Evolutionary conservation across 768 basidiomycete species (phyloP).

Genomic region (Gloeostereum incarnatum): DNA sequence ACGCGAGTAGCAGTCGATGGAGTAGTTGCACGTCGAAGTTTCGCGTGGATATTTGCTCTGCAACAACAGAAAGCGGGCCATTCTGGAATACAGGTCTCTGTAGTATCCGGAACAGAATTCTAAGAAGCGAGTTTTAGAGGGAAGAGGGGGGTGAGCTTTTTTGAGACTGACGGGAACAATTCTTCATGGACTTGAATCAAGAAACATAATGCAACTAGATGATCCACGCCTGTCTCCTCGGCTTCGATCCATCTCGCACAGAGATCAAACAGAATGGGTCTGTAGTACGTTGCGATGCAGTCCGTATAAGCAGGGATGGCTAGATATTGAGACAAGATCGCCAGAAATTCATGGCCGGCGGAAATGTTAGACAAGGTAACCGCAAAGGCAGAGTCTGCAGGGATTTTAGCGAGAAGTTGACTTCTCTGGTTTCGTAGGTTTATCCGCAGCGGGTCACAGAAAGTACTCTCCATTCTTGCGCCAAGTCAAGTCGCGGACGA

Average conservation of each 20-base stretch:
- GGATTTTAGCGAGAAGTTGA: too few relatives aligned
- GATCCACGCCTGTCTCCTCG: constrained; percentile 34
- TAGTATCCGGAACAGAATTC: constrained; percentile 48
- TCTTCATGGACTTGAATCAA: constrained; percentile 64
- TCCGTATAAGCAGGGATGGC: constrained; percentile 53
- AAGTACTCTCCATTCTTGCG: too few relatives aligned
- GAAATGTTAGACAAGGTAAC: too few relatives aligned
- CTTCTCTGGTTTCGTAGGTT: too few relatives aligned
- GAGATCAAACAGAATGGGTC: constrained; percentile 73
- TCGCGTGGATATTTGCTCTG: constrained; percentile 19
- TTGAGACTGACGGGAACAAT: constrained; percentile 52
- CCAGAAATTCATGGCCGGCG: too few relatives aligned
- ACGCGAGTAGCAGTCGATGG: constrained; percentile 65
- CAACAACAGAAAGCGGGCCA: constrained; percentile 47
- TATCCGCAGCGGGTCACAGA: too few relatives aligned
- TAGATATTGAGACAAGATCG: constrained; percentile 50
- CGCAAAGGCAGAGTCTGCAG: too few relatives aligned
- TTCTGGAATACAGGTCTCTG: constrained; percentile 27
- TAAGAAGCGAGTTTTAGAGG: constrained; percentile 17
- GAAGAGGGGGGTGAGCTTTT: constrained; percentile 4
- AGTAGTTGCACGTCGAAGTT: constrained; percentile 35
- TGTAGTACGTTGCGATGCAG: constrained; percentile 53
- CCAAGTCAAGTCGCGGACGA: too few relatives aligned
- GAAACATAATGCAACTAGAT: constrained; percentile 49
- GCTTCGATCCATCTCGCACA: constrained; percentile 75